A percentile compares a stretch with the other conserved stretches of the same genome.
Evolutionary conservation across 2,329 filamentous ascomycete species (phyloP).

Genomic region (Cercospora janseana): DNA sequence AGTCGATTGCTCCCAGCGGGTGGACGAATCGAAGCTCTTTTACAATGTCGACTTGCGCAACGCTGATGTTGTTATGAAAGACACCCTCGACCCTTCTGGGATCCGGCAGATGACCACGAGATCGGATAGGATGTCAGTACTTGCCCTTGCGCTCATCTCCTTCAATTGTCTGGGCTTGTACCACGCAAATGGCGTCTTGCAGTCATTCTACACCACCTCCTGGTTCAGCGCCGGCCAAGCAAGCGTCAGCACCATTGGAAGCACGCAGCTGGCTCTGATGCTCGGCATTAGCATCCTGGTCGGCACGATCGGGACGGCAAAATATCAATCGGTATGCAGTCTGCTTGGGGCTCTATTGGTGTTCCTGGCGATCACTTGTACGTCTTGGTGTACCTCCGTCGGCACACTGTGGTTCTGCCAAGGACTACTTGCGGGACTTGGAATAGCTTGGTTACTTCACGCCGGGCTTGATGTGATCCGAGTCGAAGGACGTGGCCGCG

Average conservation of each 20-base stretch:
- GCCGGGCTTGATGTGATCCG: neutral
- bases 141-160: neutral
- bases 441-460: neutral
- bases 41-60: slow-evolving; percentile 1
- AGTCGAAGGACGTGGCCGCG: neutral
- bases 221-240: neutral
- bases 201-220: neutral
- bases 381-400: neutral
- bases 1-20: neutral
- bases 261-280: slow-evolving; percentile 7
- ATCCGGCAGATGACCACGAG: too few species aligned
- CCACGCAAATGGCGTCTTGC: neutral
- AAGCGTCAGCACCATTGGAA: slow-evolving; percentile 2
- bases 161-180: neutral
- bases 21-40: neutral
- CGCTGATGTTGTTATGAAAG: neutral
- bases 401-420: neutral
- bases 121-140: neutral
- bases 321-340: too few species aligned
- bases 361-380: neutral
- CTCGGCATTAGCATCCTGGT: neutral
- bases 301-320: neutral
- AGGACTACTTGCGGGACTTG: neutral
- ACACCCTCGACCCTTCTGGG: too few species aligned
- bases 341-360: neutral